Evolutionary conservation across 257 asterid genomes (phyloP).

Genomic region (Linderniella brevidens): DNA sequence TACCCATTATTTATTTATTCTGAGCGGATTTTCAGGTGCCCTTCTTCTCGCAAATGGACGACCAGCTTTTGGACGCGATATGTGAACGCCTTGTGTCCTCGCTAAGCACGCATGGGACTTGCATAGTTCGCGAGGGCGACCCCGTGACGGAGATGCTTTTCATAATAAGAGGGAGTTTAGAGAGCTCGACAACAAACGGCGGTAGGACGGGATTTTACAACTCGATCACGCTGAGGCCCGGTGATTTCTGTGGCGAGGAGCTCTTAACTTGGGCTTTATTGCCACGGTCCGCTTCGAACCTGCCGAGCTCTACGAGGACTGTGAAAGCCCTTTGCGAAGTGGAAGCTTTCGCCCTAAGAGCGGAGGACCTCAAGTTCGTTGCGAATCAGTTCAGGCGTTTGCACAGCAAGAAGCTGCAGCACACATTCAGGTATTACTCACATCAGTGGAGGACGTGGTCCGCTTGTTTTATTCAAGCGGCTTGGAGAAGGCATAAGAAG

Average conservation of each 20-base stretch:
- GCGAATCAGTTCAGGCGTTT: constrained; percentile 60
- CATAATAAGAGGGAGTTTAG: constrained; percentile 53
- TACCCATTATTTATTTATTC: no score
- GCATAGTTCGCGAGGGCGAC: constrained; percentile 87
- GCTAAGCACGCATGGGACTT: constrained; percentile 53
- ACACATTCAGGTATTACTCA: constrained; percentile 63
- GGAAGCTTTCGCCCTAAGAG: constrained; percentile 64
- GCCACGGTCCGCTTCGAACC: constrained; percentile 36
- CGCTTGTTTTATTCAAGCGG: constrained; percentile 58
- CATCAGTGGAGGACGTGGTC: constrained; percentile 96
- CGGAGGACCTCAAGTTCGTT: constrained; percentile 65
- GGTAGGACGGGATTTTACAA: constrained; percentile 78
- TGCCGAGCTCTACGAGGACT: constrained; percentile 66
- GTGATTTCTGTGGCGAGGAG: constrained; percentile 87
- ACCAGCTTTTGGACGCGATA: constrained; percentile 66
- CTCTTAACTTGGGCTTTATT: constrained; percentile 73
- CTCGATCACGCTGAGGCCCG: constrained; percentile 50
- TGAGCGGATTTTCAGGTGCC: constrained; percentile 52
- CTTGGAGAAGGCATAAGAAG: constrained; percentile 38
- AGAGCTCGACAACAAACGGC: constrained; percentile 80
- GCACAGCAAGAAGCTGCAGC: constrained; percentile 77
- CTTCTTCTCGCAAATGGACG: constrained; percentile 79
- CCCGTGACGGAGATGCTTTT: constrained; percentile 72
- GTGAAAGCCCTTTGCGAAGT: constrained; percentile 53
- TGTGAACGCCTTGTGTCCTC: constrained; percentile 75